These are phyloP conservation scores for Sporothrix dimorphospora DNA, from an alignment of 2,329 filamentous ascomycete genomes.

Conservation along the genomic window DNA sequence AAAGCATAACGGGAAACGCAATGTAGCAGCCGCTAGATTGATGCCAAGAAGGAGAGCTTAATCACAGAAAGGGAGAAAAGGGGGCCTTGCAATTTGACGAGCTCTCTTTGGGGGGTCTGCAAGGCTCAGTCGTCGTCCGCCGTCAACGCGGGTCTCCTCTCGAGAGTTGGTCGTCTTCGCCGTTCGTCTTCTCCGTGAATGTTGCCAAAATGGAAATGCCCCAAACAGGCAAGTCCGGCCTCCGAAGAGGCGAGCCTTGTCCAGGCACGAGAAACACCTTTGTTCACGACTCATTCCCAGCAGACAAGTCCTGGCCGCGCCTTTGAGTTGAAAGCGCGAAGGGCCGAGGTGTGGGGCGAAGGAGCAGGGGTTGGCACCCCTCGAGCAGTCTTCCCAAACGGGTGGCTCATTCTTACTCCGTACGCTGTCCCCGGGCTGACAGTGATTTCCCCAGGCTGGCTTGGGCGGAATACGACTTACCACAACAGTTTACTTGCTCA, in stretches of 20 bases:
- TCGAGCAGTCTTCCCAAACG: too few species aligned
- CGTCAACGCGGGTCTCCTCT: not conserved
- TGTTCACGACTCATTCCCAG: too few species aligned
- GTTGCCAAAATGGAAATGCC: not conserved
- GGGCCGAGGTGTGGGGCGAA: not conserved
- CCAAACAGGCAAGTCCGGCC: not conserved
- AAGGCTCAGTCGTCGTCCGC: not conserved
- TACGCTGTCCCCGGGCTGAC: too few species aligned
- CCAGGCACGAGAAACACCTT: not conserved
- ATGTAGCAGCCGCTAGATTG: not conserved
- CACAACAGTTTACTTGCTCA: too few species aligned
- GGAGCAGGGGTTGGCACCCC: too few species aligned
- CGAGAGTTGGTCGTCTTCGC: not conserved
- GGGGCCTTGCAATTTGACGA: not conserved
- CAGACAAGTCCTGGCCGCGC: not conserved
- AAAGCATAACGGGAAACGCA: not conserved
- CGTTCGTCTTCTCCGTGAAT: too few species aligned
- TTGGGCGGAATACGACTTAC: too few species aligned
- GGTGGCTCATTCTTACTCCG: too few species aligned
- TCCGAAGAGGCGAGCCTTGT: not conserved
- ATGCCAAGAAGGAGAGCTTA: not conserved
- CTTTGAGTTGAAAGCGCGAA: conserved; percentile 2
- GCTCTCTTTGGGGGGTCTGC: too few species aligned
- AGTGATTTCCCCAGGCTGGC: too few species aligned
- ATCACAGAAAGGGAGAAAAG: not conserved